A percentile compares a stretch with the other conserved stretches of the same genome.
These are phyloP conservation scores for Colletotrichum falcatum DNA, from an alignment of 2,329 filamentous ascomycete genomes.

Conservation along the genomic window DNA sequence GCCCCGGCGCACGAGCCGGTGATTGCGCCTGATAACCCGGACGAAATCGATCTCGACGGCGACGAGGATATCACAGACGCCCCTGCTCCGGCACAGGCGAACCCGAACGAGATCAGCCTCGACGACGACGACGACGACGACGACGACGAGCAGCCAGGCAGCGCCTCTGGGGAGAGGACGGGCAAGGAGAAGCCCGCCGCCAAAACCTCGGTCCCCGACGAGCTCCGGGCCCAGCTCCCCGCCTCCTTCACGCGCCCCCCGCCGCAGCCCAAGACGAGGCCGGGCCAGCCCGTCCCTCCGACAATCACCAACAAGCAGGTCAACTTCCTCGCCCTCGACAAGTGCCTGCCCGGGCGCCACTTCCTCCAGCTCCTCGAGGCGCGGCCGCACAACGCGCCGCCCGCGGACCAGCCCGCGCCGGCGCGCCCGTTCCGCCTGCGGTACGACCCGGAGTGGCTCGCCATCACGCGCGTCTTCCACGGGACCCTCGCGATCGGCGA, in stretches of 20 bases:
- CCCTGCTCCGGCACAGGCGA: constrained; percentile 49
- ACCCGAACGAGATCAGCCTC: constrained; percentile 78
- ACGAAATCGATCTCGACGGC: constrained; percentile 42
- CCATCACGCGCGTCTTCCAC: constrained; percentile 88
- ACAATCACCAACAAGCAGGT: constrained; percentile 84
- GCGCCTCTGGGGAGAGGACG: constrained; percentile 41
- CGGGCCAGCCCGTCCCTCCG: constrained; percentile 74
- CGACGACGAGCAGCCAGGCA: constrained; percentile 44
- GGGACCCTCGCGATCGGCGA: constrained; percentile 73
- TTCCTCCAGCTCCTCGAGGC: constrained; percentile 86
- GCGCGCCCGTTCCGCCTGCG: constrained; percentile 69
- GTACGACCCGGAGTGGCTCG: constrained; percentile 96
- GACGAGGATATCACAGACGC: constrained; percentile 25
- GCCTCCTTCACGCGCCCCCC: constrained; percentile 72
- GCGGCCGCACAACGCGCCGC: constrained; percentile 50
- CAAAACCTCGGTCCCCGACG: constrained; percentile 64
- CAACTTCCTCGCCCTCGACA: constrained; percentile 90
- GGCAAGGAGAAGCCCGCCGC: constrained; percentile 20
- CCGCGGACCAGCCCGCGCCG: constrained; percentile 40
- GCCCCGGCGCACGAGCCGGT: constrained; percentile 17
- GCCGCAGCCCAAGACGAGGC: constrained; percentile 52
- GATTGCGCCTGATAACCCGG: constrained; percentile 28
- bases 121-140: constrained; percentile 69
- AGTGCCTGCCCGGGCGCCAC: constrained; percentile 82
- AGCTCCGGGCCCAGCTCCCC: constrained; percentile 79